These are phyloP conservation scores for Pseudohyphozyma bogoriensis DNA, from an alignment of 768 basidiomycete species.

Conservation along the genomic window DNA sequence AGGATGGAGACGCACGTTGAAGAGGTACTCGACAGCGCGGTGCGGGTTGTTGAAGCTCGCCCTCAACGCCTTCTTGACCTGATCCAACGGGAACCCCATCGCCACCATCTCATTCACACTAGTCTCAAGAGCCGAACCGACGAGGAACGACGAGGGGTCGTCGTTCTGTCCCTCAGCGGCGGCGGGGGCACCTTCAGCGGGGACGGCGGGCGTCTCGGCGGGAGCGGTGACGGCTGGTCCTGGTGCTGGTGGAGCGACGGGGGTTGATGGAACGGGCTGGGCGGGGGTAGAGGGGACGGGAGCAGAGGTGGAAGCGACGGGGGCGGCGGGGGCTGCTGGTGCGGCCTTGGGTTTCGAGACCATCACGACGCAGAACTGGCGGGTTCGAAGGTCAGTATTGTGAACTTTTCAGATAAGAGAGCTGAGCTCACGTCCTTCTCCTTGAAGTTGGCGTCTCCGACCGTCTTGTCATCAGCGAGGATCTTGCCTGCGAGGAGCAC, in stretches of 20 bases:
- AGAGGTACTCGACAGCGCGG: slow-evolving; percentile 93
- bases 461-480: slow-evolving; percentile 72
- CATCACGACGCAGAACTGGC: slow-evolving; percentile 91
- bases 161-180: slow-evolving; percentile 39
- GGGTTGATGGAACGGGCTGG: slow-evolving; percentile 33
- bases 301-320: slow-evolving; percentile 40
- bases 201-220: slow-evolving; percentile 18
- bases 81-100: slow-evolving; percentile 86
- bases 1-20: slow-evolving; percentile 47
- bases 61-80: slow-evolving; percentile 71
- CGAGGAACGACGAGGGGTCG: slow-evolving; percentile 55
- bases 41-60: slow-evolving; percentile 97
- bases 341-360: slow-evolving; percentile 58
- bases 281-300: slow-evolving; percentile 36
- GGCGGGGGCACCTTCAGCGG: slow-evolving; percentile 31
- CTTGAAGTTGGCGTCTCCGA: slow-evolving; percentile 81
- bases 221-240: slow-evolving; percentile 37
- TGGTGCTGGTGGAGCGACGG: slow-evolving; percentile 35
- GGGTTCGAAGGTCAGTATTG: background rate
- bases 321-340: slow-evolving; percentile 23
- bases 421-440: slow-evolving; percentile 61
- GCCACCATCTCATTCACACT: slow-evolving; percentile 75
- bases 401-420: background rate
- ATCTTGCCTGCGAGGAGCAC: slow-evolving; percentile 61
- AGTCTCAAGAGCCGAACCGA: slow-evolving; percentile 62